Base-by-base conservation (phyloP, 1,284 basidiomycete species). In the Cystobasidium slooffiae region DNA sequence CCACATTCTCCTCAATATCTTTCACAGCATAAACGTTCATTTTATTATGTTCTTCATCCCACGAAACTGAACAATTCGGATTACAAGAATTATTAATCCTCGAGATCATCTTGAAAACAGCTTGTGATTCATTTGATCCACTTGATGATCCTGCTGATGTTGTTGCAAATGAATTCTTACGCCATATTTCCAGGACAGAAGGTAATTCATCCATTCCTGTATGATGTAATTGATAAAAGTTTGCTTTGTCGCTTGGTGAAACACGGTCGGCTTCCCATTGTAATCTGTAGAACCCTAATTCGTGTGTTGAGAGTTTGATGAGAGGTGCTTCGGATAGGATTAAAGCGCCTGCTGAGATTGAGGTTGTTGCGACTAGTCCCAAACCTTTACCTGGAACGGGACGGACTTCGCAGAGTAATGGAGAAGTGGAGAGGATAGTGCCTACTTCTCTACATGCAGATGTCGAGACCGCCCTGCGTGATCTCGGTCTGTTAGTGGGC, bases 201-300 rank as follows among this genome's bases (percentile, higher is more conserved):
- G 64, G 64, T 31, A 66, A 41, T 53, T 66, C 64, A 37, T 66
- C 64, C 64, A 66, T 66, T 37, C 64, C 64, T 24, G 64, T 66
- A 31, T 66, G 37, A 53, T 66, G 64, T 37, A 66, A 14, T 43
- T 43, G 20, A 24, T 24, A 55, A 47, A 52, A 66, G 1, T 20
- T 24, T 31, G 20, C n/a, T 37, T 22, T 37, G 16, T 66, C 24
- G 8, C 20, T 16, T 8, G 22, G 18, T 39, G 49, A 14, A 1
- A 66, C 20, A 37, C 39, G 39, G 3, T 51, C 39, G 47, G 53
- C 49, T 37, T 46, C 39, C 64, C 64, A 66, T 66, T 66, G 49
- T n/a, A 66, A 22, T 37, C 64, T 20, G 24, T 66, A 66, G 24
- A 52, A 66, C 18, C 64, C 44, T n/a, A 66, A 8, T 41, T 66